These are phyloP conservation scores for Debaryomyces prosopidis DNA, from an alignment of 805 yeast species.

Conservation along the genomic window DNA sequence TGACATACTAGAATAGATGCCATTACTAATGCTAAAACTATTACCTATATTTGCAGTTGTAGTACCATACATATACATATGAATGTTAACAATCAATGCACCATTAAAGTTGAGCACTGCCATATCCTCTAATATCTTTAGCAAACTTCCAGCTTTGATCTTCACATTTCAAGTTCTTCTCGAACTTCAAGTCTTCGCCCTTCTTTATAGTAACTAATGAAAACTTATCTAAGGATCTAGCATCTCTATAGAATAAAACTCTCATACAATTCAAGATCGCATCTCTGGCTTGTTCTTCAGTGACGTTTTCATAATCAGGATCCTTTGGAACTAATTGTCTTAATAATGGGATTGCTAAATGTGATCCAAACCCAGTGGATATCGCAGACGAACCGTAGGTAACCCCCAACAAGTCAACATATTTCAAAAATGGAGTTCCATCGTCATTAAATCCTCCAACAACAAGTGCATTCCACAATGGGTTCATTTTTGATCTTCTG, in stretches of 20 bases:
- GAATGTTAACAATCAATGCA: too few relatives aligned
- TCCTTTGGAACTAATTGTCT: slow-evolving; percentile 82
- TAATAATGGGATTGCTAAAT: slow-evolving; percentile 88
- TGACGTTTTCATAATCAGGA: slow-evolving; percentile 66
- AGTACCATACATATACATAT: too few relatives aligned
- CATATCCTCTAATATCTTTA: slow-evolving; percentile 84
- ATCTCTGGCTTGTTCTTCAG: slow-evolving; percentile 72
- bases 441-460: slow-evolving; percentile 87
- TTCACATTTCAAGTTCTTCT: slow-evolving; percentile 66
- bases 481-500: slow-evolving; percentile 91
- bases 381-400: slow-evolving; percentile 83
- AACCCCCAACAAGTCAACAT: slow-evolving; percentile 90
- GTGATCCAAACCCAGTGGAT: slow-evolving; percentile 96
- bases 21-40: too few relatives aligned
- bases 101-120: slow-evolving; percentile 55
- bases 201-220: slow-evolving; percentile 74
- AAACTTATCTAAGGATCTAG: slow-evolving; percentile 86
- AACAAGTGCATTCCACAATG: slow-evolving; percentile 90
- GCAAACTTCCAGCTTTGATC: slow-evolving; percentile 92
- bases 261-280: slow-evolving; percentile 88
- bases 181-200: slow-evolving; percentile 55
- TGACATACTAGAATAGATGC: too few relatives aligned
- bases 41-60: too few relatives aligned
- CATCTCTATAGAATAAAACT: slow-evolving; percentile 93
- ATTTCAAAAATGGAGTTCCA: slow-evolving; percentile 66